Evolutionary conservation across 148 eudicot species (phyloP).

Genomic region (Agrostemma githago): DNA sequence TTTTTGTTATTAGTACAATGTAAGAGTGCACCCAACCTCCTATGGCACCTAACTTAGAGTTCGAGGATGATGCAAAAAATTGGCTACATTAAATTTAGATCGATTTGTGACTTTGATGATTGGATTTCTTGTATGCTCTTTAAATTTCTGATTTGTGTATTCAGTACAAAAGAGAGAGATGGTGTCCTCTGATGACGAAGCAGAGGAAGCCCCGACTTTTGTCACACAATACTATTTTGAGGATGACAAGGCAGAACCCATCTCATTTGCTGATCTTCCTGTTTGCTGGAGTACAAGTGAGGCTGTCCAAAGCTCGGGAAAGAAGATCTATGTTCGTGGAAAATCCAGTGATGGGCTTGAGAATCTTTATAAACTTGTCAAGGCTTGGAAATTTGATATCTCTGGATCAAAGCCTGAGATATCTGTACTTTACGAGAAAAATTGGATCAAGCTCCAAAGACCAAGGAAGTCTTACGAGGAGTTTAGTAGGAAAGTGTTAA

Average conservation of each 20-base stretch:
- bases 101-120: neutral
- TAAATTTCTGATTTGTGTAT: neutral
- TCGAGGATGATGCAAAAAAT: neutral
- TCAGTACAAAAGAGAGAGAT: slow-evolving; percentile 19
- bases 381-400: slow-evolving; percentile 76
- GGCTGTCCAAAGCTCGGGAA: slow-evolving; percentile 14
- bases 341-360: slow-evolving; percentile 59
- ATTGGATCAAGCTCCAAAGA: slow-evolving; percentile 73
- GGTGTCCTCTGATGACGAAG: slow-evolving; percentile 75
- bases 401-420: slow-evolving; percentile 48
- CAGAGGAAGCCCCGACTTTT: slow-evolving; percentile 34
- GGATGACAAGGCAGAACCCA: slow-evolving; percentile 37
- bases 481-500: slow-evolving; percentile 50
- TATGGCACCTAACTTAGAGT: neutral
- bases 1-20: neutral
- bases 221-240: slow-evolving; percentile 58
- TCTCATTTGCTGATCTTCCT: slow-evolving; percentile 64
- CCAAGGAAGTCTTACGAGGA: slow-evolving; percentile 54
- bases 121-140: neutral
- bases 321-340: slow-evolving; percentile 52
- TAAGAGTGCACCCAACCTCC: no score
- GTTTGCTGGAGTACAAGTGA: slow-evolving; percentile 44
- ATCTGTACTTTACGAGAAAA: slow-evolving; percentile 54
- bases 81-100: neutral
- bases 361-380: slow-evolving; percentile 50